Base-by-base conservation (phyloP, 148 eudicot genomes). In the Vaccinium vitisidaea region DNA sequence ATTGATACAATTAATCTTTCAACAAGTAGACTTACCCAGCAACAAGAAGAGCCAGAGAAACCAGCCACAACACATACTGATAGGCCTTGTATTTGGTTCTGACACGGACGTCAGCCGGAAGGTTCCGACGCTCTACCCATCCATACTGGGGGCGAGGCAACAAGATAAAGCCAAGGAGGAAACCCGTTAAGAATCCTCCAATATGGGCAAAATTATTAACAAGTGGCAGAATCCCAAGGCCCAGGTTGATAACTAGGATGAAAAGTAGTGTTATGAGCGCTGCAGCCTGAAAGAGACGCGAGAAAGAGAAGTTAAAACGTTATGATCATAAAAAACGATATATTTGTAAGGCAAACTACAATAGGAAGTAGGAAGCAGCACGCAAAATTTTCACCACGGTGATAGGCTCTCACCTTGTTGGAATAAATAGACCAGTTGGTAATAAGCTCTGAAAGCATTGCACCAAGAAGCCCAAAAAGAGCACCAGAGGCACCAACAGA, bases 401-500 rank as follows among this genome's bases (percentile, higher is more conserved):
- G 3, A 11, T 21, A 18, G 30, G 30, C 65, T 69, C 65, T 69
- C 54, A 90, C 98, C 96, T 91, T 92, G 88, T 92, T 92, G 11
- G 91, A 67, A 39, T 95, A 95, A 6, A 91, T 85, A n/a, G 93
- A 85, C 98, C 97, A 95, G 78, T 95, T 95, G 18, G 93, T 92
- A 19, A 94, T 56, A 19, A 95, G 91, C 81, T 95, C 98, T 1
- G 98, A 84, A 78, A 92, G 92, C 98, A 95, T 92, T 14, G 98
- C 92, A 39, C 98, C 98, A 77, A 93, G 92, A 46, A 95, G 94
- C 49, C 97, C 98, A 74, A 93, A 91, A 19, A 95, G 89, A 67
- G 98, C 95, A 75, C 97, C 94, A 16, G 98, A 92, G 52, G 98
- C 93, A 78, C 98, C 98, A 83, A 93, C 94, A 19, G 94, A 90